Conservation (phyloP, 257 asterid species). For the Leonotis leonurus region DNA sequence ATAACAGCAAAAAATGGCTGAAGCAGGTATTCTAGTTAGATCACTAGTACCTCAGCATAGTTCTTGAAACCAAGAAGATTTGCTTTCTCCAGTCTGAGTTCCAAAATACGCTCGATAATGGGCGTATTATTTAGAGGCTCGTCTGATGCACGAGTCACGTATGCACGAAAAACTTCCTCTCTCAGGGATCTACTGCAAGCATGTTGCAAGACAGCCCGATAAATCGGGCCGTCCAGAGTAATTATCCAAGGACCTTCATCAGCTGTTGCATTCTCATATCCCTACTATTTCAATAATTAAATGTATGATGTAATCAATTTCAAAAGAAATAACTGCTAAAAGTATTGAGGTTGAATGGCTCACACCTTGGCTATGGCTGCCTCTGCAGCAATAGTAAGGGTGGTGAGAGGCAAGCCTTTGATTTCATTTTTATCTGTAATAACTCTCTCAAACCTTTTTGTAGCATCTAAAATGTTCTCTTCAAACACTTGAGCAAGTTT, state of each 20-base stretch:
- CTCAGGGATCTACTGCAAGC: conserved; percentile 58
- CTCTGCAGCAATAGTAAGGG: conserved; percentile 66
- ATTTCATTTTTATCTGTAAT: conserved; percentile 49
- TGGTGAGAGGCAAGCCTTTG: conserved; percentile 58
- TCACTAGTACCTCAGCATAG: conserved; percentile 70
- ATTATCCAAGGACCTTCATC: conserved; percentile 75
- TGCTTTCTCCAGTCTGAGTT: conserved; percentile 73
- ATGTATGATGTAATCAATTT: neutral
- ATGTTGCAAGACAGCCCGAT: conserved; percentile 58
- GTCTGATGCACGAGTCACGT: conserved; percentile 65
- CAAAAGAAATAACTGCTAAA: neutral
- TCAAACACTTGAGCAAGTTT: conserved; percentile 56
- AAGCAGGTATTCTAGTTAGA: neutral
- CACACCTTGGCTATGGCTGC: conserved; percentile 56
- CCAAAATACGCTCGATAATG: conserved; percentile 53
- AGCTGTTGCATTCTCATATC: conserved; percentile 63
- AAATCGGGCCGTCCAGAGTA: conserved; percentile 66
- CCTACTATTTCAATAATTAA: conserved; percentile 26
- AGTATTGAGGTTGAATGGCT: neutral
- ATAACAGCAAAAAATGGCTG: neutral
- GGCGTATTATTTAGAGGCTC: conserved; percentile 65
- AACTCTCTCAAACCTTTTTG: conserved; percentile 56
- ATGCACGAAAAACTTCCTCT: conserved; percentile 72
- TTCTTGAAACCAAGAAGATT: conserved; percentile 60
- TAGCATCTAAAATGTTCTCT: conserved; percentile 69